Conservation (phyloP, 2,329 filamentous ascomycete species). For the Penicillium nordicum region DNA sequence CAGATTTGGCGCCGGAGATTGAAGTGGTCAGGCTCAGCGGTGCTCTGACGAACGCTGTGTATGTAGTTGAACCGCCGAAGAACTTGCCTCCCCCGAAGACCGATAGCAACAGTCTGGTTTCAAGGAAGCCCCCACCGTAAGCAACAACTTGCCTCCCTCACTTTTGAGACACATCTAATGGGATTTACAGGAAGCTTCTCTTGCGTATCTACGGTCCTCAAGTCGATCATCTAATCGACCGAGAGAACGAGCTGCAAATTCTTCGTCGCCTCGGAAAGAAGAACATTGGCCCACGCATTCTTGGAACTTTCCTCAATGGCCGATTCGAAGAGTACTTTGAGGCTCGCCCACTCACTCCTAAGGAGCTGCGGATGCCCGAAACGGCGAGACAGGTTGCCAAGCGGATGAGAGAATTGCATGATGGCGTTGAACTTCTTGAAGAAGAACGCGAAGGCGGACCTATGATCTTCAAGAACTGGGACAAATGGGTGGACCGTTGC, state of each 20-base stretch:
- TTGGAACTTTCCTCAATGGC: slow-evolving; percentile 91
- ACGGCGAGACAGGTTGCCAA: slow-evolving; percentile 93
- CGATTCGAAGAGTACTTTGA: slow-evolving; percentile 95
- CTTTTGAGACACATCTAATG: slow-evolving; percentile 5
- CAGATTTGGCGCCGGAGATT: slow-evolving; percentile 43
- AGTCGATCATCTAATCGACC: slow-evolving; percentile 91
- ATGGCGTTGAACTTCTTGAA: slow-evolving; percentile 81
- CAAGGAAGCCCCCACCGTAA: slow-evolving; percentile 53
- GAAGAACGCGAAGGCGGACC: slow-evolving; percentile 75
- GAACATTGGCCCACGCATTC: slow-evolving; percentile 83
- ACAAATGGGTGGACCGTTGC: slow-evolving; percentile 74
- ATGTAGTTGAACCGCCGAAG: slow-evolving; percentile 80
- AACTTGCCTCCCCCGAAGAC: slow-evolving; percentile 50
- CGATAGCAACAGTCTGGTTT: slow-evolving; percentile 37
- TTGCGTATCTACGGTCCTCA: slow-evolving; percentile 92
- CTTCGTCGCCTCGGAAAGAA: slow-evolving; percentile 82
- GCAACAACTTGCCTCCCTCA: slow-evolving; percentile 21
- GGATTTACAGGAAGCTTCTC: slow-evolving; percentile 63
- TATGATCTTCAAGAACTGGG: slow-evolving; percentile 88
- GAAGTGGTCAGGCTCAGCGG: slow-evolving; percentile 62
- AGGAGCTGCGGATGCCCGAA: slow-evolving; percentile 73
- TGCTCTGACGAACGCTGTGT: slow-evolving; percentile 93
- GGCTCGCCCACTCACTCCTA: slow-evolving; percentile 72
- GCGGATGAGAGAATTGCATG: slow-evolving; percentile 92
- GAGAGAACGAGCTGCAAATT: slow-evolving; percentile 83